Evolutionary conservation across 164 flowering plant species (phyloP), one percentile per base, ranked within the genome.

Genomic region (Santalum album): DNA sequence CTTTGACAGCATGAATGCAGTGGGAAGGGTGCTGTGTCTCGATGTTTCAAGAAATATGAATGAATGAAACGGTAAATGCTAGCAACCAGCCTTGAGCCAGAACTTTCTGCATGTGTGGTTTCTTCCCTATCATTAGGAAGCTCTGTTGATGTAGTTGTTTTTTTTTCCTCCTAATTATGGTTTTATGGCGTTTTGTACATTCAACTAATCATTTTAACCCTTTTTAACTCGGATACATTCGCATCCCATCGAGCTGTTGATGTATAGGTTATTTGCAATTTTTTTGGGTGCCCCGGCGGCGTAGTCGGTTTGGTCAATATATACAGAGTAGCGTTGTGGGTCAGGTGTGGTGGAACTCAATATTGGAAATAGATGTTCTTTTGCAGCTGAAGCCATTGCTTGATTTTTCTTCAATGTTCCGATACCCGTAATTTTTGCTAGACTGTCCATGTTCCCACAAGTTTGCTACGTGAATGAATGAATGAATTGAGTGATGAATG

Each of bases 1-100:
- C 86, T 51, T 62, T 83, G 56, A 67, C 81, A 1, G 23, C 23
- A 36, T 76, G 75, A 79, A 18, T 14, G 51, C 23, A 36, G 36
- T 16, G 25, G 63, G 58, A 27, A 51, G 49, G 40, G 20, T 43
- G 32, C 25, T 32, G 25, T 40, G 45, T 45, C 29, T 52, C 49
- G 47, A 53, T 32, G 51, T 20, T 25, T 27, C 16, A 42, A 42
- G 29, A 53, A 18, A 23, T 42, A 42, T 18, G 12, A 42, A 42
- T 10, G 21, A 21, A 21, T 43, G 59, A 62, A 52, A 56, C 56
- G 12, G 62, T 34, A 51, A 43, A 53, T 55, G 51, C 70, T 63
- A 69, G 63, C 67, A 40, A 35, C 40, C 45, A 36, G 50, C 54
- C 55, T 52, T 26, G 44, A 58, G 62, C 55, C 54, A 22, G 61